A percentile compares a stretch with the other conserved stretches of the same genome.
Evolutionary conservation across 78 protist species (phyloP).

Genomic region (Chrysochromulina tobinii): DNA sequence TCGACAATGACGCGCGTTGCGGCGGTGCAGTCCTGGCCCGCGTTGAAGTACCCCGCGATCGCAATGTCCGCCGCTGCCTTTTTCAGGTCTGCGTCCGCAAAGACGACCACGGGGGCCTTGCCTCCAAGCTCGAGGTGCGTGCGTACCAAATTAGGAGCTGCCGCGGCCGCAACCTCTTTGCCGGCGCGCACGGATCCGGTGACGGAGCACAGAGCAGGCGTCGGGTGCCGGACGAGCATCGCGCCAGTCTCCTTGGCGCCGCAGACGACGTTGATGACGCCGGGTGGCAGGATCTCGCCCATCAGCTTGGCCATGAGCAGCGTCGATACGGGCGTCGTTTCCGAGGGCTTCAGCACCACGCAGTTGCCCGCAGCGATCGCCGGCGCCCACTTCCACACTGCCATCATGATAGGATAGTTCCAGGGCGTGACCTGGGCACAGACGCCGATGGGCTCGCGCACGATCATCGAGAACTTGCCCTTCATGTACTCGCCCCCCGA

Average conservation of each 20-base stretch:
- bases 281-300: slow-evolving; percentile 57
- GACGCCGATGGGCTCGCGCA: slow-evolving; percentile 72
- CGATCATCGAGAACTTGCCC: slow-evolving; percentile 54
- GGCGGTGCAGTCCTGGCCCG: not conserved
- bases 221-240: slow-evolving; percentile 58
- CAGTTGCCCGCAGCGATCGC: slow-evolving; percentile 66
- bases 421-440: slow-evolving; percentile 88
- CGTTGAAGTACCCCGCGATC: not conserved
- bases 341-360: not conserved
- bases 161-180: not conserved
- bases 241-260: slow-evolving; percentile 59
- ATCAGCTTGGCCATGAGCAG: not conserved
- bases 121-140: slow-evolving; percentile 86
- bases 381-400: slow-evolving; percentile 93
- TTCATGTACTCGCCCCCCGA: slow-evolving; percentile 27
- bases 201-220: not conserved
- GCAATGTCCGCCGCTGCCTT: not conserved
- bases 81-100: not conserved
- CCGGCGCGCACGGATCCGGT: not conserved
- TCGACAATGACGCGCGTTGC: too few species aligned
- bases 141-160: not conserved
- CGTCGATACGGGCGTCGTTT: not conserved
- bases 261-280: slow-evolving; percentile 81
- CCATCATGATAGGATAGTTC: slow-evolving; percentile 89
- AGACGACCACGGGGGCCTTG: slow-evolving; percentile 78